Evolutionary conservation across 2,329 filamentous ascomycete genomes (phyloP), one percentile per base, ranked within the genome.

Genomic region (Colletotrichum magnum): DNA sequence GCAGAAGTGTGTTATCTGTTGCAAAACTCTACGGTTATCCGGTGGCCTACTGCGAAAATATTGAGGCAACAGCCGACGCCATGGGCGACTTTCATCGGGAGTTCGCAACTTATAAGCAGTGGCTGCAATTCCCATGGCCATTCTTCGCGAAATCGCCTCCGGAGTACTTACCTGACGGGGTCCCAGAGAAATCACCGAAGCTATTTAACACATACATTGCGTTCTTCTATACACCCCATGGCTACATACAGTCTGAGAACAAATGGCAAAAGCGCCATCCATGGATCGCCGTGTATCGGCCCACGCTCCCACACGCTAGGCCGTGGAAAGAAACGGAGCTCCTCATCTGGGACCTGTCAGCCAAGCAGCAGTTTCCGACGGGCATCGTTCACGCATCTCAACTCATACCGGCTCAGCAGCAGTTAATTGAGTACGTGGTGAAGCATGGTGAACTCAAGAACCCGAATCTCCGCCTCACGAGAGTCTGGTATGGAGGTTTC

Each of bases 291-390:
- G 73, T 87, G 15, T 82, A 83, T 66, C 82, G 88, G 12, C 82
- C 85, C 0, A 72, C 77, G 5, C 77, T 84, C n/a, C 77, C 80
- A 1, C 79, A 84, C 64, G 15, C 9, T 1, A 74, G 62, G 24
- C 72, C 75, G 1, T 83, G 78, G 74, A 71, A 2, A 0, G 58
- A 61, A 2, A 79, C 81, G 2, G 87, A 90, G 72, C 72, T 90
- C 13, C 77, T 90, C 6, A 86, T 90, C 47, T 89, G 87, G 87
- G 88, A 90, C 70, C 65, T 78, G 2, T 72, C 75, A 1, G 77
- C 79, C 7, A 72, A 68, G 1, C 71, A 75, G 1, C 78, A 74
- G 28, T 75, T 77, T 6, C 68, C 72, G 0, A 58, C 65, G 0
- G 66, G 70, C 15, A 51, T 71, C 5, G 50, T 78, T 1, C 74